Evolutionary conservation across 1,284 basidiomycete genomes (phyloP), one percentile per base, ranked within the genome.

Genomic region (Singerocomus rubriflavus): DNA sequence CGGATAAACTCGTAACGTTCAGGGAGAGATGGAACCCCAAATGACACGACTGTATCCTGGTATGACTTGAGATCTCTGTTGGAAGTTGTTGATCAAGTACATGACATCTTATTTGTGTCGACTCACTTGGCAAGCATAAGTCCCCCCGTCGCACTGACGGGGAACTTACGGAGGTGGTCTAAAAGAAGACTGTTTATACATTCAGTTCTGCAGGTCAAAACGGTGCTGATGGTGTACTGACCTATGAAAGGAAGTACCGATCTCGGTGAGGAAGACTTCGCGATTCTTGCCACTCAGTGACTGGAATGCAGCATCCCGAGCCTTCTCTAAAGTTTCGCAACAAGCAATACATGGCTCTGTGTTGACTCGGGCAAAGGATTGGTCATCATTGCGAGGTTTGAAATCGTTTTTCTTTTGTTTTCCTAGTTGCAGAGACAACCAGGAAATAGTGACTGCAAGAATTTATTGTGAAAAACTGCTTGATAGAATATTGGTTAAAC

Each of bases 1-100:
- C 96, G 88, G 57, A 99, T 87, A 78, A 99, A 98, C 66, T 99
- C 97, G 73, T 97, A 99, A 16, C 97, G 92, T 68, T 98, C 96
- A 55, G 88, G 84, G 4, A 99, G 77, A 2, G 90, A 79, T 1
- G 91, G 80, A 37, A 97, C 86, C 30, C 79, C 78, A 71, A 96
- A 98, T 12, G 81, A 83, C 52, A 79, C 75, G 56, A 98, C 84
- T 2, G 84, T 83, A 61, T 99, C 97, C 76, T 99, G 97, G 65
- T 99, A 99, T 38, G 91, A 86, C 59, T 96, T 97, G 56, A 99
- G 81, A 67, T 99, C 97, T 72, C 92, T 96, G 65, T 31, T 44
- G 44, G 35, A 35, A 44, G 30, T 32, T 30, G 46, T 55, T 31
- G 51, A 34, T 31, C n/a, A 44, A 39, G 34, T 34, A n/a, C 25